Base-by-base conservation (phyloP, 1,284 basidiomycete genomes). In the Coriolopsis trogii region DNA sequence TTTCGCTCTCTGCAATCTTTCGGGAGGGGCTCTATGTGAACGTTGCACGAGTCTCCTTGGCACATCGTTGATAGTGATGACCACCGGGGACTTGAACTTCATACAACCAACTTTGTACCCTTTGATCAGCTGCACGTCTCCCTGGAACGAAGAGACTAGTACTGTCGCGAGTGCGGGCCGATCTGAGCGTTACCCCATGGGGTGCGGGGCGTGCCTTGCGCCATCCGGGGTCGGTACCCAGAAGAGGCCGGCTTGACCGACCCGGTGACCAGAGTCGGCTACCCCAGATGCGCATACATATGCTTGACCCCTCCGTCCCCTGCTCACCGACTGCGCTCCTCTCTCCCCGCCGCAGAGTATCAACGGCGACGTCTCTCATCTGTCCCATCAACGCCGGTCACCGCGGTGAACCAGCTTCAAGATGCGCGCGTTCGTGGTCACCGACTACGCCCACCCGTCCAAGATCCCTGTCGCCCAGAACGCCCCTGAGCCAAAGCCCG, bases 391-490 rank as follows among this genome's bases (percentile, higher is more conserved):
- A n/a, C n/a, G n/a, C n/a, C n/a, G n/a, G n/a, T n/a, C n/a, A n/a
- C n/a, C n/a, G n/a, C n/a, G n/a, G n/a, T n/a, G n/a, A n/a, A n/a
- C n/a, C n/a, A n/a, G n/a, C n/a, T 31, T 43, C 41, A 65, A 43
- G 37, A 95, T 95, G 93, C 85, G 86, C 50, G 93, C 82, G 23
- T 91, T 92, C 67, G 79, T 90, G 38, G 76, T 95, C 43, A 79
- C 79, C 16, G 76, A 91, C 62, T 80, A 87, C 53, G 80, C 78
- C 20, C 91, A 95, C 67, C 91, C 89, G 1, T 85, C 85, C 33
- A 76, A 87, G 61, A 83, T 93, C 46, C 49, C 73, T 2, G 70
- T 91, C 41, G 73, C 79, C 0, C 61, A 67, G 28, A 73, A 91
- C 58, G 82, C 80, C 7, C 81, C 87, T 24, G 84, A 81, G 64